Evolutionary conservation across 768 basidiomycete genomes (phyloP).

Genomic region (Leccinum incarnatum): DNA sequence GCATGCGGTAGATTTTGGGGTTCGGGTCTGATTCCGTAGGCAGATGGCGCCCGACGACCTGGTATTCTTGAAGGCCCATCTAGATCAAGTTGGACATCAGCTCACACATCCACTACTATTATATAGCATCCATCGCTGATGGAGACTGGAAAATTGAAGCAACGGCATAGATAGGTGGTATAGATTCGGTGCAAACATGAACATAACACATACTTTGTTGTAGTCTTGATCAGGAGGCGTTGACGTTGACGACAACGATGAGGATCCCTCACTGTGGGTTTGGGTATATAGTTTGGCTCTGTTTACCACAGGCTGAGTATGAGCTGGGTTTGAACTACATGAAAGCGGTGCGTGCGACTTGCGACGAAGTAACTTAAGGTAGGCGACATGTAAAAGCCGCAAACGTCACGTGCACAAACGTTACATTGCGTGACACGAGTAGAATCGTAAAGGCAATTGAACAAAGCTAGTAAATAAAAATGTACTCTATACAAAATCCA

Average conservation of each 20-base stretch:
- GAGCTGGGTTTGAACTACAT: background rate
- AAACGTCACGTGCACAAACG: too few species aligned
- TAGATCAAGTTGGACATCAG: constrained; percentile 26
- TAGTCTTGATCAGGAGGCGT: constrained; percentile 25
- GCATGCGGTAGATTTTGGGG: constrained; percentile 99
- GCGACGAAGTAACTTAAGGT: background rate
- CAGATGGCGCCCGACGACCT: constrained; percentile 96
- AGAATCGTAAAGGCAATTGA: too few species aligned
- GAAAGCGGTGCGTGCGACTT: too few species aligned
- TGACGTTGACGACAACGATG: constrained; percentile 29
- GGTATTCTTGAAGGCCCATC: constrained; percentile 89
- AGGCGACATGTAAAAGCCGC: too few species aligned
- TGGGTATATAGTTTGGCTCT: constrained; percentile 26
- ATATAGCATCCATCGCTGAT: constrained; percentile 33
- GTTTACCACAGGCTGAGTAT: constrained; percentile 19
- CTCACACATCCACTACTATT: constrained; percentile 17
- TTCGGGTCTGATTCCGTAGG: constrained; percentile 90
- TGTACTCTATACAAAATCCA: too few species aligned
- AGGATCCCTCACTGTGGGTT: constrained; percentile 3
- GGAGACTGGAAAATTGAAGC: background rate
- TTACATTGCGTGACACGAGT: too few species aligned
- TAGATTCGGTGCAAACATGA: background rate
- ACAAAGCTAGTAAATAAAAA: too few species aligned
- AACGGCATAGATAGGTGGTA: background rate
- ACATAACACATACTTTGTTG: constrained; percentile 29